These are phyloP conservation scores for Leccinellum rugosiceps DNA, from an alignment of 768 basidiomycete genomes.

Conservation along the genomic window DNA sequence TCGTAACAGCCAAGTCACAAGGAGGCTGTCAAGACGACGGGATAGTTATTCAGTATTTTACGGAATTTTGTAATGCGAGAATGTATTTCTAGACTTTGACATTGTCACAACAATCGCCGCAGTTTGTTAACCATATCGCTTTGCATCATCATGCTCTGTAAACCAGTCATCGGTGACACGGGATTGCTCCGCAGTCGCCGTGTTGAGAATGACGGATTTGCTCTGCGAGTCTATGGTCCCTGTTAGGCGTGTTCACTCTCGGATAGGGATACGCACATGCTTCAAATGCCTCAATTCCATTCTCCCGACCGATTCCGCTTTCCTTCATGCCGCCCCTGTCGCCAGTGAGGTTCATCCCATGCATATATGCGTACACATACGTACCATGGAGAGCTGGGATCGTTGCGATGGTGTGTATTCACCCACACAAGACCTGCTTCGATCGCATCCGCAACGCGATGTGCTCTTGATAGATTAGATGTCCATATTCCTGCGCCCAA, in stretches of 20 bases:
- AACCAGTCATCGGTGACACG: slow-evolving; percentile 75
- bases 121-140: slow-evolving; percentile 57
- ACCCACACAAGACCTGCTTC: slow-evolving; percentile 83
- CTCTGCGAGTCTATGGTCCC: slow-evolving; percentile 67
- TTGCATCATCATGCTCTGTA: slow-evolving; percentile 48
- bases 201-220: slow-evolving; percentile 78
- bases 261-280: slow-evolving; percentile 49
- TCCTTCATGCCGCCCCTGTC: slow-evolving; percentile 88
- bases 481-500: slow-evolving; percentile 85
- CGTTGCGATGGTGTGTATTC: slow-evolving; percentile 87
- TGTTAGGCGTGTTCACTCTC: slow-evolving; percentile 1
- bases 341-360: slow-evolving; percentile 3
- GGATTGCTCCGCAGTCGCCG: slow-evolving; percentile 58
- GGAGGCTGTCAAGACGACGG: slow-evolving; percentile 57
- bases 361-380: not conserved
- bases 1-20: slow-evolving; percentile 40
- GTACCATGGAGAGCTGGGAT: slow-evolving; percentile 85
- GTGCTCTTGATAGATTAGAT: slow-evolving; percentile 66
- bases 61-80: slow-evolving; percentile 3
- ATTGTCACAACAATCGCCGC: not conserved
- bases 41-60: slow-evolving; percentile 14
- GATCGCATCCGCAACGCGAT: slow-evolving; percentile 66
- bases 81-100: slow-evolving; percentile 15
- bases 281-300: slow-evolving; percentile 78
- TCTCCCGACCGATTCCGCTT: slow-evolving; percentile 84